Conservation (phyloP, 345 rosid species). For the Zanthoxylum bungeanum region DNA sequence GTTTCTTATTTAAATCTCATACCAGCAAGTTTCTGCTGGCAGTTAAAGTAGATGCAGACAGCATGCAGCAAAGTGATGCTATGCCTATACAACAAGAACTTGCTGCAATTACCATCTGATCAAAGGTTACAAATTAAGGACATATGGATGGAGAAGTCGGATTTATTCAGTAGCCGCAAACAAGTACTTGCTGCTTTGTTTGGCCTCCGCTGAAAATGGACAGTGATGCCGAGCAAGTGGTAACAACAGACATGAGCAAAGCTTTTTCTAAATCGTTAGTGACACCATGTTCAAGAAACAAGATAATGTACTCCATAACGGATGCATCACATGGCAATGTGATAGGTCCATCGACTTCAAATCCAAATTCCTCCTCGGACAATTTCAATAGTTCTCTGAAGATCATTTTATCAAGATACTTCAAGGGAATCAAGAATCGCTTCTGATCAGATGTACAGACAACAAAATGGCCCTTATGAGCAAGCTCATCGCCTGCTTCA, state of each 20-base stretch:
- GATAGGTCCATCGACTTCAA: neutral
- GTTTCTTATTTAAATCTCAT: neutral
- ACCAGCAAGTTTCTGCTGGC: neutral
- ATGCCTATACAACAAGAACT: too few relatives aligned
- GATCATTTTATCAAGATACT: neutral
- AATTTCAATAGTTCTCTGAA: conserved; percentile 10
- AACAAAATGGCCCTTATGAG: conserved; percentile 1
- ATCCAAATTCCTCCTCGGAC: conserved; percentile 18
- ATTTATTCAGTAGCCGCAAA: neutral
- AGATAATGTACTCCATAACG: conserved; percentile 12
- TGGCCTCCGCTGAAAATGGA: neutral
- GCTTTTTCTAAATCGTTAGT: neutral
- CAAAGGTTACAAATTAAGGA: too few relatives aligned
- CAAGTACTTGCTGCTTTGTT: neutral
- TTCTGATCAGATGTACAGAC: neutral
- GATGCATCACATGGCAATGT: conserved; percentile 18
- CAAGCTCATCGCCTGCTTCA: neutral
- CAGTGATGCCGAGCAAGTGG: neutral
- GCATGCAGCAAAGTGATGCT: neutral
- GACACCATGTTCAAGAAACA: neutral
- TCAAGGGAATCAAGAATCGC: neutral
- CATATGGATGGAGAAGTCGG: too few relatives aligned
- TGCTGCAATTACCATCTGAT: neutral
- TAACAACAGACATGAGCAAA: neutral
- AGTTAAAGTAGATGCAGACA: neutral